Evolutionary conservation across 306 rosid species (phyloP).

Genomic region (Cucurbita pepo): DNA sequence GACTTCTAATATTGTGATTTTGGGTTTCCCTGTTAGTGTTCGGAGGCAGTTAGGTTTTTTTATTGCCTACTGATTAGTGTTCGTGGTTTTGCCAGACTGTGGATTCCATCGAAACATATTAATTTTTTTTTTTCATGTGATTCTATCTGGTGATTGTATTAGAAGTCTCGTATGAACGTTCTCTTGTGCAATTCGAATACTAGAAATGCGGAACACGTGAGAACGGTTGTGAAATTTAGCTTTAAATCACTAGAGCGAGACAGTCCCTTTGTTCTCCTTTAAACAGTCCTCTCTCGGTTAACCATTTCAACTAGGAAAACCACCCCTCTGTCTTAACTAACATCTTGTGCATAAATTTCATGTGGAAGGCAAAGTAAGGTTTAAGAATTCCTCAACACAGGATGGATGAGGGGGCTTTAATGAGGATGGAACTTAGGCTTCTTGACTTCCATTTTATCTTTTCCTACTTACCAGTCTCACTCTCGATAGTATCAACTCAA

Average conservation of each 20-base stretch:
- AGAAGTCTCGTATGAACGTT: background rate
- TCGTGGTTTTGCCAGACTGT: background rate
- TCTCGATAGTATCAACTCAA: background rate
- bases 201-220: background rate
- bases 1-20: background rate
- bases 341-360: background rate
- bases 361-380: background rate
- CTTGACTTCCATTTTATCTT: background rate
- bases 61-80: background rate
- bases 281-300: background rate
- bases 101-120: background rate
- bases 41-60: background rate
- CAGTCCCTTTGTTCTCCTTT: background rate
- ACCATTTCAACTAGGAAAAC: background rate
- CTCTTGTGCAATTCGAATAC: background rate
- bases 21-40: background rate
- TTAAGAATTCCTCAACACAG: background rate
- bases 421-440: background rate
- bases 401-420: background rate
- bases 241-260: background rate
- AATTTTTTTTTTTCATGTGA: background rate
- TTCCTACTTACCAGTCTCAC: background rate
- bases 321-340: background rate
- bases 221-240: background rate
- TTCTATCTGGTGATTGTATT: background rate